Conservation (phyloP, 192 early-diverging fungal genomes). For the Thamnidium elegans region DNA sequence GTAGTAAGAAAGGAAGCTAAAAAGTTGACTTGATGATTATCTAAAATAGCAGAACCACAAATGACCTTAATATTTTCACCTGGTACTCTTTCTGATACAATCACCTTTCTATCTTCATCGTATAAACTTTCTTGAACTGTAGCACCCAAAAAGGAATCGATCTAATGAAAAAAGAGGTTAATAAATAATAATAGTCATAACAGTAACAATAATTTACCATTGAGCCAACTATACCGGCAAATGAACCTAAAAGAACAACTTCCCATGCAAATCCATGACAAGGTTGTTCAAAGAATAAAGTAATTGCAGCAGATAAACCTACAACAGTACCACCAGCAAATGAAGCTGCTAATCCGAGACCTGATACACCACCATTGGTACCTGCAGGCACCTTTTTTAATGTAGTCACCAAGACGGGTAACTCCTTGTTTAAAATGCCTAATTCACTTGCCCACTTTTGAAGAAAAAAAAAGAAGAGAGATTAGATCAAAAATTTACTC, state of each 20-base stretch:
- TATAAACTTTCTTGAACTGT: slow-evolving; percentile 76
- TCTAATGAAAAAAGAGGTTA: slow-evolving; percentile 41
- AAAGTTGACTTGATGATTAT: slow-evolving; percentile 84
- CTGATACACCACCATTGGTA: slow-evolving; percentile 84
- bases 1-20: slow-evolving; percentile 60
- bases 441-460: slow-evolving; percentile 84
- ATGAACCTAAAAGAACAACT: slow-evolving; percentile 54
- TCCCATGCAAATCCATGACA: slow-evolving; percentile 39
- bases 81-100: slow-evolving; percentile 39
- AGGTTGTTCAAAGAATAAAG: slow-evolving; percentile 47
- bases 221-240: slow-evolving; percentile 73
- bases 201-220: too few relatives aligned
- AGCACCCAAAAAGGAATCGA: slow-evolving; percentile 86
- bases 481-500: neutral
- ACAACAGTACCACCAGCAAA: slow-evolving; percentile 70
- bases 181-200: too few relatives aligned
- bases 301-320: slow-evolving; percentile 58
- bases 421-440: slow-evolving; percentile 70
- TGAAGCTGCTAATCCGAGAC: slow-evolving; percentile 73
- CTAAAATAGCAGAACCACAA: slow-evolving; percentile 66
- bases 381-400: slow-evolving; percentile 79
- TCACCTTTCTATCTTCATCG: slow-evolving; percentile 58
- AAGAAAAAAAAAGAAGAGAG: neutral
- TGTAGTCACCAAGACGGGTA: slow-evolving; percentile 83
- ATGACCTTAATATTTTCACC: slow-evolving; percentile 52